A percentile compares a stretch with the other conserved stretches of the same genome.
These are phyloP conservation scores for Aspergillus sp. DNA, from an alignment of 2,329 filamentous ascomycete species.

Conservation along the genomic window DNA sequence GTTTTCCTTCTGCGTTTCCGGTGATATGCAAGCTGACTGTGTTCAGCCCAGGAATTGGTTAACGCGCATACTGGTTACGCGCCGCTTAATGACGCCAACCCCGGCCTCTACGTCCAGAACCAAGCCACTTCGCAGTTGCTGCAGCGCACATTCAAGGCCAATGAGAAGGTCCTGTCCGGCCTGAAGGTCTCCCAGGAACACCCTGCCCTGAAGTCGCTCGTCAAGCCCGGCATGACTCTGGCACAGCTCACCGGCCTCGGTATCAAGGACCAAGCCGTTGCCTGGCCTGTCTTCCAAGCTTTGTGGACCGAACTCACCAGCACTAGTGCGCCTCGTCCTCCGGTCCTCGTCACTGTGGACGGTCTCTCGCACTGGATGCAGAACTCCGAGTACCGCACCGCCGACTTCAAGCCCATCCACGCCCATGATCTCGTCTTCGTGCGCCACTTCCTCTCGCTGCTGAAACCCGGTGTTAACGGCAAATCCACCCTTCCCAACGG, in stretches of 20 bases:
- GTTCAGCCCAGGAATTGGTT: slow-evolving; percentile 69
- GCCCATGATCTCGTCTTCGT: slow-evolving; percentile 75
- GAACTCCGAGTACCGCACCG: slow-evolving; percentile 65
- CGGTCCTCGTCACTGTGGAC: slow-evolving; percentile 70
- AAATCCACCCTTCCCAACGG: slow-evolving; percentile 56
- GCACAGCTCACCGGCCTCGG: slow-evolving; percentile 61
- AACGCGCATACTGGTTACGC: slow-evolving; percentile 76
- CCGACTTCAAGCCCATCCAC: slow-evolving; percentile 69
- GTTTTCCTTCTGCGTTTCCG: slow-evolving; percentile 14
- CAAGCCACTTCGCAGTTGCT: slow-evolving; percentile 70
- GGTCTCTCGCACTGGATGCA: slow-evolving; percentile 76
- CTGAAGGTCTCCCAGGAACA: slow-evolving; percentile 48
- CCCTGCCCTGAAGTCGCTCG: slow-evolving; percentile 53
- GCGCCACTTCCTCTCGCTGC: slow-evolving; percentile 64
- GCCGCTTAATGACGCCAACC: slow-evolving; percentile 52
- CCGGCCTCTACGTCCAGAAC: slow-evolving; percentile 65
- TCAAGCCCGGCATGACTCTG: slow-evolving; percentile 56
- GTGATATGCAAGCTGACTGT: slow-evolving; percentile 9
- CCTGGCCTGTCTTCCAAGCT: slow-evolving; percentile 73
- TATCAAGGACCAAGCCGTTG: slow-evolving; percentile 65
- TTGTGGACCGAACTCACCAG: slow-evolving; percentile 71
- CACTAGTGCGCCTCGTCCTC: slow-evolving; percentile 46
- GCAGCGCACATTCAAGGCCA: slow-evolving; percentile 64
- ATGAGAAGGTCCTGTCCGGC: slow-evolving; percentile 55
- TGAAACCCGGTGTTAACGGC: slow-evolving; percentile 39